phyloP scores from a whole-genome alignment of 768 basidiomycete species.

The Tephrocybe rancida region DNA sequence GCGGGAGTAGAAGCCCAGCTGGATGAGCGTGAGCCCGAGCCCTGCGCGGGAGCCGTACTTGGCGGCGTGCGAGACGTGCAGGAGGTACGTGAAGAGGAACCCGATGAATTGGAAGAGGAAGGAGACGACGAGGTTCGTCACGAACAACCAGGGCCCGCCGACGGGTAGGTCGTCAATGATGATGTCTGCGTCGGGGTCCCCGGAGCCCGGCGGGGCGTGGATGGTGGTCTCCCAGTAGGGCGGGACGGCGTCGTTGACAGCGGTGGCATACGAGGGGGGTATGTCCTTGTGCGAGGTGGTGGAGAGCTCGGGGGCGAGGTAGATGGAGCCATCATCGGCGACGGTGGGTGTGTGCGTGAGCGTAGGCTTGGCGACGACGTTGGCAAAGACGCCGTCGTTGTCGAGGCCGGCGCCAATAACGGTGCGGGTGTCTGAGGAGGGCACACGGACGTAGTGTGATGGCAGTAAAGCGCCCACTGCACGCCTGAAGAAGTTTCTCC shows the following conservation, averaged over 20 bases:
- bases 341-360: slow-evolving; percentile 43
- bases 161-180: slow-evolving; percentile 92
- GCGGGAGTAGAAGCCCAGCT: slow-evolving; percentile 82
- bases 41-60: slow-evolving; percentile 94
- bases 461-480: slow-evolving; percentile 66
- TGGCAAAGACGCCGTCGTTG: slow-evolving; percentile 95
- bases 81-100: slow-evolving; percentile 89
- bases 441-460: slow-evolving; percentile 59
- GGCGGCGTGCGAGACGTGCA: slow-evolving; percentile 90
- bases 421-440: slow-evolving; percentile 39
- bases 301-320: slow-evolving; percentile 79
- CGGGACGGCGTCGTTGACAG: slow-evolving; percentile 88
- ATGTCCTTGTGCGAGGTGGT: slow-evolving; percentile 71
- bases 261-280: slow-evolving; percentile 88
- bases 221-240: slow-evolving; percentile 98
- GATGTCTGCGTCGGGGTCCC: slow-evolving; percentile 55
- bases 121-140: slow-evolving; percentile 80
- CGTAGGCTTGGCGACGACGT: slow-evolving; percentile 91
- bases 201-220: slow-evolving; percentile 55
- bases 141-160: slow-evolving; percentile 74
- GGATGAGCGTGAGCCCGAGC: slow-evolving; percentile 96
- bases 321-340: slow-evolving; percentile 55
- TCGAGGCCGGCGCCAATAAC: slow-evolving; percentile 73
- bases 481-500: slow-evolving; percentile 58
- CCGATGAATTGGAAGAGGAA: slow-evolving; percentile 98